Evolutionary conservation across 495 filamentous ascomycete genomes (phyloP).

Genomic region (Tuber calosporum): DNA sequence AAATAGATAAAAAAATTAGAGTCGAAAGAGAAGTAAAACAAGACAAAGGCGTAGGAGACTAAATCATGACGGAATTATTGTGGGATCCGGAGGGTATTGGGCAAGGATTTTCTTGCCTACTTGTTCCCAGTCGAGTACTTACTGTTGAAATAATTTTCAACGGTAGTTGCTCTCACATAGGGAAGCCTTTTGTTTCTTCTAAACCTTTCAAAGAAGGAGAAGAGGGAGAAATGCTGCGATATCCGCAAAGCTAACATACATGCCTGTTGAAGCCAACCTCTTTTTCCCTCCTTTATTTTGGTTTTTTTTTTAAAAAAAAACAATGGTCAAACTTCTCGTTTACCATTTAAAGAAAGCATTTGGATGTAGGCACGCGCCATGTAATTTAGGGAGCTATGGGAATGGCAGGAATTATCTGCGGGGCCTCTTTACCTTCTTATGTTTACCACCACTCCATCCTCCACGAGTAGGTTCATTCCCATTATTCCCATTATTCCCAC

Average conservation of each 20-base stretch:
- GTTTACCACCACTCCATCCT: conserved; percentile 33
- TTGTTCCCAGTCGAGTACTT: neutral
- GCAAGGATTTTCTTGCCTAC: neutral
- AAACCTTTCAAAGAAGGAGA: neutral
- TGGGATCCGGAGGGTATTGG: too few species aligned
- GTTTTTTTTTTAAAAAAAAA: neutral
- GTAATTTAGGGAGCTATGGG: conserved; percentile 15
- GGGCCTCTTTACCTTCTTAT: conserved; percentile 39
- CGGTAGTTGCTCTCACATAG: neutral
- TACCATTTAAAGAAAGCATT: conserved; percentile 6
- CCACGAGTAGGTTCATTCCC: conserved; percentile 14
- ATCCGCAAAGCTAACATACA: neutral
- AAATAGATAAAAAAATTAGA: neutral
- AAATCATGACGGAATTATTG: neutral
- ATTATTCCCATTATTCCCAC: conserved; percentile 13
- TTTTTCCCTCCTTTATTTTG: neutral
- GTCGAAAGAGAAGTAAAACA: neutral
- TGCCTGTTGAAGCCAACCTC: neutral
- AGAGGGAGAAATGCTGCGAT: neutral
- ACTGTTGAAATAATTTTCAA: neutral
- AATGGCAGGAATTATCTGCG: conserved; percentile 17
- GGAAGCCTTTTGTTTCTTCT: neutral
- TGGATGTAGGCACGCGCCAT: conserved; percentile 8
- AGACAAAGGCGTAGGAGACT: neutral
- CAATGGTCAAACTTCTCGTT: conserved; percentile 1